Percentiles rank a stretch among this genome's conserved stretches.
Conservation (phyloP, 192 early-diverging fungal genomes). For the Podila epicladia region DNA sequence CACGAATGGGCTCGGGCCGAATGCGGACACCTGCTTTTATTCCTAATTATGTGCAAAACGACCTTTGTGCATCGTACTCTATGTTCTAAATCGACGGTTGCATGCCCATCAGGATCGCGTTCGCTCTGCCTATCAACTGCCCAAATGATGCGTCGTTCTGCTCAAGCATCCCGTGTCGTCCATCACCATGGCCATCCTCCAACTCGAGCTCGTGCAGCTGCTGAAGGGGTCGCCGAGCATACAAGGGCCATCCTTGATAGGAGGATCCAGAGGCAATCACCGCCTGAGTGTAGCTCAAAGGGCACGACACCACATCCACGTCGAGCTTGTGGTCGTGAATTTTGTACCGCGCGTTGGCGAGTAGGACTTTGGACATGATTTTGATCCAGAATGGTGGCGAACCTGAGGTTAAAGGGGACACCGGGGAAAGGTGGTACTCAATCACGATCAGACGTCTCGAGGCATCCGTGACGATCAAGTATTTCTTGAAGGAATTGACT, state of each 20-base stretch:
- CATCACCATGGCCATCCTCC: not conserved
- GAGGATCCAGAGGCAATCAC: not conserved
- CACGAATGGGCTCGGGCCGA: too few species aligned
- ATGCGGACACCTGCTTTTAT: too few species aligned
- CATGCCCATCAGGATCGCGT: constrained; percentile 4
- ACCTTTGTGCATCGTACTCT: not conserved
- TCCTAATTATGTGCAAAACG: not conserved
- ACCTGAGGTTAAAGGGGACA: not conserved
- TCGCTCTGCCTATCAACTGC: constrained; percentile 3
- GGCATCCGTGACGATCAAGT: constrained; percentile 27
- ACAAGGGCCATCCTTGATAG: constrained; percentile 8
- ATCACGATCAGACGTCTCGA: constrained; percentile 19
- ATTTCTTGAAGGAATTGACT: constrained; percentile 9
- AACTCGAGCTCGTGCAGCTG: constrained; percentile 3
- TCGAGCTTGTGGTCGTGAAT: constrained; percentile 23
- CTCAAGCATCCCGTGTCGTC: not conserved
- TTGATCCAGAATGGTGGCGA: constrained; percentile 18
- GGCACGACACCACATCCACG: constrained; percentile 24
- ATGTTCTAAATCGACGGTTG: not conserved
- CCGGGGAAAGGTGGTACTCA: constrained; percentile 19
- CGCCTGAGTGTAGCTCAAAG: constrained; percentile 17
- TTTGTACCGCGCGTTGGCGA: constrained; percentile 30
- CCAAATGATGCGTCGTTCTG: too few species aligned
- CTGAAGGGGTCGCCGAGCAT: constrained; percentile 7
- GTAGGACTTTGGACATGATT: constrained; percentile 4